Evolutionary conservation across 169 alveolate genomes (phyloP), one percentile per base, ranked within the genome.

Genomic region (Babesia caballi): DNA sequence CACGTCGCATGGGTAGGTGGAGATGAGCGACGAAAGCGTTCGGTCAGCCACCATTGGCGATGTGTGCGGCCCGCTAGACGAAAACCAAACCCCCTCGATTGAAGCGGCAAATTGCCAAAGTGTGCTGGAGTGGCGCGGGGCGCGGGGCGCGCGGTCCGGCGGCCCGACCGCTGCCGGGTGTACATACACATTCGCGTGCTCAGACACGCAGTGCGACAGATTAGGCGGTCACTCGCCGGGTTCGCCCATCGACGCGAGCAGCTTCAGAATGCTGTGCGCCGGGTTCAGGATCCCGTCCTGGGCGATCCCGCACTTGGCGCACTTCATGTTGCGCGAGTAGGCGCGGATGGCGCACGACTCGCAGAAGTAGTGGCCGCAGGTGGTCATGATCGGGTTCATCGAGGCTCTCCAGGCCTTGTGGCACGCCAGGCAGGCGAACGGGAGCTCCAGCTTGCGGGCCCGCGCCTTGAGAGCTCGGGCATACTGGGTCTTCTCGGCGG

Each of bases 351-450:
- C 95, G 78, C 99, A 96, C 44, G 72, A 76, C 71, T 94, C 98
- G 73, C 99, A 96, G 82, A 94, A 96, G 80, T 91, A 92, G 83
- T 96, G 99, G 19, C 74, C 70, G 56, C 99, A 96, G 51, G 85
- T 71, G 6, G 98, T 95, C 35, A 91, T 90, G 17, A 95, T 90
- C 23, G 99, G 98, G 23, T 85, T 74, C 92, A 86, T 89, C 27
- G 70, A 88, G 5, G 69, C 35, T 27, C 44, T 73, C 93, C 97
- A 93, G 49, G 78, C 80, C 46, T 90, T 61, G 38, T 91, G 89
- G 83, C 99, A 96, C 19, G 92, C 93, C 58, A 86, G 68, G 67
- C 92, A 80, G 42, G 91, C 85, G 66, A 87, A 84, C 15, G 93
- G 93, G 15, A 84, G 38, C 49, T 78, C 54, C 66, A 82, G 59